A percentile compares a stretch with the other conserved stretches of the same genome.
Evolutionary conservation across 73 alveolate genomes (phyloP).

Genomic region (Stentor coeruleus): DNA sequence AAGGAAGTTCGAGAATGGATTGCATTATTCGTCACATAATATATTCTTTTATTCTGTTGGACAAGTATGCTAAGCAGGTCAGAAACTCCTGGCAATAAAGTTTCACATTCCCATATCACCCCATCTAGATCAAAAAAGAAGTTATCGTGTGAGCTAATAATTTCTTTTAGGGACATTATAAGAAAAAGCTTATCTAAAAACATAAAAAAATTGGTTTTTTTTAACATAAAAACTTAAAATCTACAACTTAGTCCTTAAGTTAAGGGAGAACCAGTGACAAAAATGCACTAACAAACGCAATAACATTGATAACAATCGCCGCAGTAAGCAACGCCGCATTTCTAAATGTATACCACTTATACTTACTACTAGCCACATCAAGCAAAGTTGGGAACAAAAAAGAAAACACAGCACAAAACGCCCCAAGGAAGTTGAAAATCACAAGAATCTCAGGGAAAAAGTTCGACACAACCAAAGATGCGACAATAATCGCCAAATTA

Average conservation of each 20-base stretch:
- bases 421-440: constrained; percentile 21
- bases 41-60: not conserved
- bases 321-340: not conserved
- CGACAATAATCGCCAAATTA: not conserved
- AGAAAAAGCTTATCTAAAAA: too few species aligned
- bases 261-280: not conserved
- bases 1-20: not conserved
- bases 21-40: constrained; percentile 14
- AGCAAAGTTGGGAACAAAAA: not conserved
- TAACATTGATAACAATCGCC: not conserved
- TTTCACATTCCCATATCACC: constrained; percentile 20
- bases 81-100: not conserved
- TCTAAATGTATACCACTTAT: not conserved
- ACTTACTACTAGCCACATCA: not conserved
- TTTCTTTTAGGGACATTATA: not conserved
- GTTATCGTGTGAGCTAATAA: constrained; percentile 12
- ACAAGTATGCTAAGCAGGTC: not conserved
- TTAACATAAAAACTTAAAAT: too few species aligned
- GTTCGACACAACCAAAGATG: not conserved
- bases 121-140: constrained; percentile 26
- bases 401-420: not conserved
- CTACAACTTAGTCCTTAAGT: not conserved
- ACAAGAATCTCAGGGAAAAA: not conserved
- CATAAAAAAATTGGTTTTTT: too few species aligned
- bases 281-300: not conserved